Evolutionary conservation across 1,284 basidiomycete species (phyloP).

Genomic region (Ganoderma resinaceum): DNA sequence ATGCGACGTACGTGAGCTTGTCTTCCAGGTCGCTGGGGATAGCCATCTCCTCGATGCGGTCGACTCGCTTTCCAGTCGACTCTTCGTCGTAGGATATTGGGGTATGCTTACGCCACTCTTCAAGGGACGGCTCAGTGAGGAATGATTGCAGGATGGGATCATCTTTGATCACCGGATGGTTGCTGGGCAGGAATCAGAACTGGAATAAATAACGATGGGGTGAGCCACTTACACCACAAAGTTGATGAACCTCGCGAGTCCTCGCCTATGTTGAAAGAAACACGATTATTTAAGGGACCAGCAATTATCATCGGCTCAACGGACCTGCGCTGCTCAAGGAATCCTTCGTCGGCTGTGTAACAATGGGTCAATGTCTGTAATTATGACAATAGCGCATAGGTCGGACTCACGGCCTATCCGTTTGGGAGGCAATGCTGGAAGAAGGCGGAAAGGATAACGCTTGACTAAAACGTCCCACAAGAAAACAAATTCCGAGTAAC

Average conservation of each 20-base stretch:
- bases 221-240: constrained; percentile 69
- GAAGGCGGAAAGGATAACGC: constrained; percentile 90
- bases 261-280: constrained; percentile 58
- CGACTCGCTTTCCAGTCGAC: constrained; percentile 80
- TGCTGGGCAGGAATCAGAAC: constrained; percentile 52
- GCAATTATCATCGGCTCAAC: neutral
- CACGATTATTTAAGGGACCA: neutral
- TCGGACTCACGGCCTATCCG: constrained; percentile 79
- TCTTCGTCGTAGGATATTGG: constrained; percentile 86
- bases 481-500: constrained; percentile 92
- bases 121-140: constrained; percentile 82
- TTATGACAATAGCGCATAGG: constrained; percentile 16
- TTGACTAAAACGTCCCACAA: constrained; percentile 84
- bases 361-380: neutral
- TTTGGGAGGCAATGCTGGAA: constrained; percentile 91
- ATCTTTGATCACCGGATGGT: constrained; percentile 89
- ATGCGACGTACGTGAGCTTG: constrained; percentile 72
- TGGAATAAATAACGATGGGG: neutral
- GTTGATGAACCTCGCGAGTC: constrained; percentile 82
- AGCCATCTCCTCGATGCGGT: constrained; percentile 87
- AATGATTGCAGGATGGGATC: constrained; percentile 87
- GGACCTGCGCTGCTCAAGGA: constrained; percentile 87
- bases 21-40: constrained; percentile 93
- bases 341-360: constrained; percentile 77
- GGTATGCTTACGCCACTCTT: constrained; percentile 84